These are phyloP conservation scores for Neonectria hederae DNA, from an alignment of 2,329 filamentous ascomycete species.

Conservation along the genomic window DNA sequence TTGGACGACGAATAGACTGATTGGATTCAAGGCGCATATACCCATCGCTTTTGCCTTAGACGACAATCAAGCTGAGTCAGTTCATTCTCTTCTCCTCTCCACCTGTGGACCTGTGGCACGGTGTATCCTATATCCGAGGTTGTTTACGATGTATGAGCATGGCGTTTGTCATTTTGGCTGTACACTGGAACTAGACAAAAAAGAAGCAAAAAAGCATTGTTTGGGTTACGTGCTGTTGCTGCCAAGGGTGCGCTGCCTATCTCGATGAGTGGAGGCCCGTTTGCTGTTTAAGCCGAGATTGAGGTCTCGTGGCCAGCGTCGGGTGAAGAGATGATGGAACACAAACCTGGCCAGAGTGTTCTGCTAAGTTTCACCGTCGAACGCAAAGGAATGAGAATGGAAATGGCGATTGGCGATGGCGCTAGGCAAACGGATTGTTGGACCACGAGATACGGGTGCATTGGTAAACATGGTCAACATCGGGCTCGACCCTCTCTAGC, in stretches of 20 bases:
- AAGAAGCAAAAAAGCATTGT: conserved; percentile 35
- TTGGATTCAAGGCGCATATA: conserved; percentile 41
- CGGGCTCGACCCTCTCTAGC: not conserved
- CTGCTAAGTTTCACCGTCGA: not conserved
- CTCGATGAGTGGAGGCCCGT: conserved; percentile 17
- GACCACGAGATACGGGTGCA: not conserved
- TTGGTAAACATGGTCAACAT: not conserved
- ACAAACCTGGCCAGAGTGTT: not conserved
- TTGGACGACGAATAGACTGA: conserved; percentile 26
- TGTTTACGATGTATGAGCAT: conserved; percentile 48
- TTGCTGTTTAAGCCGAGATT: not conserved
- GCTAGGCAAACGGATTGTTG: not conserved
- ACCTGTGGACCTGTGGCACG: conserved; percentile 26
- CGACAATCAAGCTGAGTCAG: conserved; percentile 37
- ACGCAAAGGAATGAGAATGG: not conserved
- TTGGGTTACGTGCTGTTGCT: conserved; percentile 32
- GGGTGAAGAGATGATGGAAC: not conserved
- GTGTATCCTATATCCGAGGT: conserved; percentile 32
- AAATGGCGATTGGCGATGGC: not conserved
- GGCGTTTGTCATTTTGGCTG: conserved; percentile 47
- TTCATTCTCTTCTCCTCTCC: conserved; percentile 24
- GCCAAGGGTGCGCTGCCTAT: conserved; percentile 22
- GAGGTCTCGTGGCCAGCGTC: not conserved
- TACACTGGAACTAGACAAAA: conserved; percentile 45
- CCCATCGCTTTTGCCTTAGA: conserved; percentile 36